Conservation (phyloP, 331 rosid genomes). For the Spiraea crenata region DNA sequence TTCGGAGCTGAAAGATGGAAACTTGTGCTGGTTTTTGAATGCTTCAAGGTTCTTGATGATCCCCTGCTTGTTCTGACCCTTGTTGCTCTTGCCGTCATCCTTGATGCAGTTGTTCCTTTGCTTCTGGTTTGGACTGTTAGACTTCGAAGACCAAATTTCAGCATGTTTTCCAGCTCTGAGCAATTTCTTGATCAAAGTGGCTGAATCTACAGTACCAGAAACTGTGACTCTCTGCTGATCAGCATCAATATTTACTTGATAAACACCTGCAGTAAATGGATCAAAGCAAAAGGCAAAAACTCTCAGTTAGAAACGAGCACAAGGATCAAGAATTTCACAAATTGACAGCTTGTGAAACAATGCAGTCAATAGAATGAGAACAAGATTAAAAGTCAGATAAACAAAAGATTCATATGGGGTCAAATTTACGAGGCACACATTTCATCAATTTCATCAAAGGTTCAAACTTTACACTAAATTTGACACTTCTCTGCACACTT, state of each 20-base stretch:
- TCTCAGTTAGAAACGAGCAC: background rate
- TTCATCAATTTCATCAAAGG: background rate
- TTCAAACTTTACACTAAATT: background rate
- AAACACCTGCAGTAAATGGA: constrained; percentile 53
- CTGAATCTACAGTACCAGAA: constrained; percentile 71
- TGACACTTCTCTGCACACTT: background rate
- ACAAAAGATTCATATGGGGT: no score
- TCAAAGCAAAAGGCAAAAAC: background rate
- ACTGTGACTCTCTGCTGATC: constrained; percentile 87
- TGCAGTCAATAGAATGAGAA: no score
- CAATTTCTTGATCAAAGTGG: constrained; percentile 66
- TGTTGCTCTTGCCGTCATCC: constrained; percentile 49
- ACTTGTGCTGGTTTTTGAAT: constrained; percentile 53
- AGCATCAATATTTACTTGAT: constrained; percentile 66
- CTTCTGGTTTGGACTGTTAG: constrained; percentile 52
- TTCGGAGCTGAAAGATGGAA: constrained; percentile 47
- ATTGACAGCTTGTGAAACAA: background rate
- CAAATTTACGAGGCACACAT: background rate
- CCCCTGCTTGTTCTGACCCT: constrained; percentile 43
- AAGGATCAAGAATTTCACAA: background rate
- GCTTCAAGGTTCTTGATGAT: constrained; percentile 50
- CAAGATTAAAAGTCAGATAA: no score
- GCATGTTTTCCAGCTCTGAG: constrained; percentile 79
- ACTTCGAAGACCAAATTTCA: constrained; percentile 66
- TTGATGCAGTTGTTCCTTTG: constrained; percentile 56